Percentiles rank a stretch among this genome's conserved stretches.
These are phyloP conservation scores for Astathelohania contejeani DNA, from an alignment of 371 early-diverging fungal species.

Conservation along the genomic window DNA sequence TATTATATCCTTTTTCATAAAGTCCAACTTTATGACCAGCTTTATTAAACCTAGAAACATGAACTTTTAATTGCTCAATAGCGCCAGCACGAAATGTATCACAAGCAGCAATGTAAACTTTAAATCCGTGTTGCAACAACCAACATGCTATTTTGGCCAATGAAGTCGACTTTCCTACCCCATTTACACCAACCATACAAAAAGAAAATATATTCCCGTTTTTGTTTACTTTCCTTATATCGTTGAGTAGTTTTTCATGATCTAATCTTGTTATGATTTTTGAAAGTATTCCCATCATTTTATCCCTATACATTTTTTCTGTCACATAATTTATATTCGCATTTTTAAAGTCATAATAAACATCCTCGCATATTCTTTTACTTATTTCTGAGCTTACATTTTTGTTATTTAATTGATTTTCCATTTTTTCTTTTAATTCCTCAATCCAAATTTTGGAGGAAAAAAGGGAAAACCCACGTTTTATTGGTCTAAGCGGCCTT, in stretches of 20 bases:
- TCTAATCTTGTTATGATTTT: constrained; percentile 72
- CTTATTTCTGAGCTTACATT: constrained; percentile 40
- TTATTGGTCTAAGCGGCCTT: constrained; percentile 13
- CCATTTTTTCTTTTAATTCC: constrained; percentile 34
- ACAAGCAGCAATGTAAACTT: constrained; percentile 86
- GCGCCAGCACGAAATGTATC: constrained; percentile 98
- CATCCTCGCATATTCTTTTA: constrained; percentile 31
- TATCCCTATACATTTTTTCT: constrained; percentile 56
- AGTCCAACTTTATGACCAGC: constrained; percentile 70
- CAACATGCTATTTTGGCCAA: constrained; percentile 89
- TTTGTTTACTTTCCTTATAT: constrained; percentile 60
- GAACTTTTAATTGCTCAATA: constrained; percentile 85
- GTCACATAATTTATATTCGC: constrained; percentile 19
- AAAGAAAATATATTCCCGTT: constrained; percentile 65
- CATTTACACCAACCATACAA: constrained; percentile 93
- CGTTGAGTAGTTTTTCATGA: constrained; percentile 79
- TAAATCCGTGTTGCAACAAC: constrained; percentile 74
- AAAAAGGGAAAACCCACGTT: constrained; percentile 40
- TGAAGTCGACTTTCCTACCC: constrained; percentile 91
- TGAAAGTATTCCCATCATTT: constrained; percentile 62
- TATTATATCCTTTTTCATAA: constrained; percentile 91
- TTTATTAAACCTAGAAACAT: constrained; percentile 67
- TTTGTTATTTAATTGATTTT: constrained; percentile 41
- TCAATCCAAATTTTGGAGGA: constrained; percentile 23
- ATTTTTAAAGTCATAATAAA: constrained; percentile 25